Base-by-base conservation (phyloP, 495 filamentous ascomycete species). In the Penicillium cataractarum region DNA sequence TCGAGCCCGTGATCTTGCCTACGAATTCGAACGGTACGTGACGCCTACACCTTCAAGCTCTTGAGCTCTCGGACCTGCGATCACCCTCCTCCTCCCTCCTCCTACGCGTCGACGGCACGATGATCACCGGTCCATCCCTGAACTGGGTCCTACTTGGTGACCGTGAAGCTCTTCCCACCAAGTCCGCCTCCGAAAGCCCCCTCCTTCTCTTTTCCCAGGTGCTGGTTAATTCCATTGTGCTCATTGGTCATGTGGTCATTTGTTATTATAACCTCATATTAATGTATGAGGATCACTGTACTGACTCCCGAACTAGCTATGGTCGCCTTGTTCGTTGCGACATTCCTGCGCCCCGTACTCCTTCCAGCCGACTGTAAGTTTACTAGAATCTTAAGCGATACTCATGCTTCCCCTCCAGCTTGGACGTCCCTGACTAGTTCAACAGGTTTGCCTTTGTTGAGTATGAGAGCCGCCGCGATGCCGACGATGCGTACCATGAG, bases 21-120 rank as follows among this genome's bases (percentile, higher is more conserved):
- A 97, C 91, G 95, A 99, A 86, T 97, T 97, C 90, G 93, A 97
- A 91, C 91, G 94, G 96, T 99, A 96, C 84, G 90, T 93, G 68
- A 74, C 81, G 84, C 84, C 80, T 74, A 76, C 75, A 76, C 62
- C 68, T 75, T 69, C 72, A 67, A 73, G 66, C 71, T 71, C 65
- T 63, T 65, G 65, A 70, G 69, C 66, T 63, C 67, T 66, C 72
- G 70, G 62, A 65, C 59, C 63, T 54, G 58, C 66, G 58, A 44
- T 57, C 61, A 56, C 19, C 53, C 21, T 57, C 63, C 65, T 52
- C 49, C 49, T 52, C 26, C 24, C 29, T 32, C 49, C 29, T 24
- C 40, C 40, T 56, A 60, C 42, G 24, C 55, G 55, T 61, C 58
- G 52, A 44, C 70, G 62, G 21, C 39, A 56, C 65, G 62, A 65